Evolutionary conservation across 2,329 filamentous ascomycete species (phyloP), one percentile per base, ranked within the genome.

Genomic region (Cladophialophora immunda): DNA sequence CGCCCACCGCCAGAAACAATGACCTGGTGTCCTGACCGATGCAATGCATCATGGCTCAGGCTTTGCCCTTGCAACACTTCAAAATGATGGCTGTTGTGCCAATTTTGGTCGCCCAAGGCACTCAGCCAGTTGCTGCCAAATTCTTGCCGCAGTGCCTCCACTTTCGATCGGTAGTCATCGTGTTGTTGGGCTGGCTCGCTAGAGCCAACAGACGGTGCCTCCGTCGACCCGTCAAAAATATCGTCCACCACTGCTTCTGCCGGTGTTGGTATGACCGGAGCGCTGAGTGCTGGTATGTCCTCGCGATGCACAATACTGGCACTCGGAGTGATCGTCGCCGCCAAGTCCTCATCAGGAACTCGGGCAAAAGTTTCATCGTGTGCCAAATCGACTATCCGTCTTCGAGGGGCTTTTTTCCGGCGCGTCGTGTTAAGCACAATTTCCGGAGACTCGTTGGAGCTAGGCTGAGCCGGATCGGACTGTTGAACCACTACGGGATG

Each of bases 81-180:
- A 50, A 71, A 32, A 29, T 67, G 66, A 53, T 71, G 70, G 64
- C 53, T 70, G 50, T 67, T 68, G 56, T 84, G 81, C 82, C 85
- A 86, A 36, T 79, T 81, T 84, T 95, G 92, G 74, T 97, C 94
- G 67, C 91, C 91, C 58, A 98, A 83, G 15, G 92, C 92, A 69
- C 89, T 94, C 45, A 99, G 85, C 86, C 97, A 99, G 41, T 89
- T 91, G 73, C 89, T 92, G 34, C 94, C 94, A 71, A 97, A 90
- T 74, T 94, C 92, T 74, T 90, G 90, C 68, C 93, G 90, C 62
- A 97, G 81, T 2, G 91, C 89, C 78, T 97, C 93, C 62, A 98
- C 90, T 78, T 95, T 95, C 77, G 92, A 92, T 65, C 91, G 89
- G 78, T 97, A 98, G 74, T 95, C 92, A 62, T 91, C 90, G 13